Base-by-base conservation (phyloP, 106 monocot genomes). In the Iris macrosiphon region DNA sequence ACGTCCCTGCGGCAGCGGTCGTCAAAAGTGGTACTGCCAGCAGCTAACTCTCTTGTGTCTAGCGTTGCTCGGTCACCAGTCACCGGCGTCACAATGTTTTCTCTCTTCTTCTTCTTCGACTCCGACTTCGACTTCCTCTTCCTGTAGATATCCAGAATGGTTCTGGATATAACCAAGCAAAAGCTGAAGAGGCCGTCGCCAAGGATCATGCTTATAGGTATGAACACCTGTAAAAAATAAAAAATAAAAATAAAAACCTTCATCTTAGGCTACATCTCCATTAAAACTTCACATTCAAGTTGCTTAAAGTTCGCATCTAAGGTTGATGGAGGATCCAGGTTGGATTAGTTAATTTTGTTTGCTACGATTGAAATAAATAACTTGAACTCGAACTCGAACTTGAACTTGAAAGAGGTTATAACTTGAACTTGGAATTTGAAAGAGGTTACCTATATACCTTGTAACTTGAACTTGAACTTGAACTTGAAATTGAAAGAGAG, bases 181-280 rank as follows among this genome's bases (percentile, higher is more conserved):
- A 76, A 79, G 55, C 79, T 63, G 72, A 71, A 84, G n/a, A 84
- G 60, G 0, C 79, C 84, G 21, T 79, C 79, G 2, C 79, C 80
- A 9, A 74, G 47, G 52, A 74, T 74, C 67, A 74, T 55, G 7
- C 61, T 53, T 28, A 70, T 52, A 3, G 51, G 22, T 31, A 63
- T 65, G 31, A 72, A n/a, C n/a, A n/a, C n/a, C n/a, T n/a, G n/a
- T 17, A 38, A 83, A 55, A 34, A 57, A 74, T 12, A 24, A 32
- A 25, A 57, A 31, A 8, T 60, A 74, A 1, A 54, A 40, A 32
- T 25, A 14, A 7, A 84, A 53, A 0, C 75, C 68, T n/a, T n/a
- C n/a, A n/a, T n/a, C n/a, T n/a, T n/a, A n/a, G n/a, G n/a, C n/a
- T n/a, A n/a, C n/a, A n/a, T n/a, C n/a, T n/a, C n/a, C n/a, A n/a